Percentiles rank a stretch among this genome's conserved stretches.
phyloP scores from a whole-genome alignment of 345 rosid genomes.

The Eucalyptus pumila region DNA sequence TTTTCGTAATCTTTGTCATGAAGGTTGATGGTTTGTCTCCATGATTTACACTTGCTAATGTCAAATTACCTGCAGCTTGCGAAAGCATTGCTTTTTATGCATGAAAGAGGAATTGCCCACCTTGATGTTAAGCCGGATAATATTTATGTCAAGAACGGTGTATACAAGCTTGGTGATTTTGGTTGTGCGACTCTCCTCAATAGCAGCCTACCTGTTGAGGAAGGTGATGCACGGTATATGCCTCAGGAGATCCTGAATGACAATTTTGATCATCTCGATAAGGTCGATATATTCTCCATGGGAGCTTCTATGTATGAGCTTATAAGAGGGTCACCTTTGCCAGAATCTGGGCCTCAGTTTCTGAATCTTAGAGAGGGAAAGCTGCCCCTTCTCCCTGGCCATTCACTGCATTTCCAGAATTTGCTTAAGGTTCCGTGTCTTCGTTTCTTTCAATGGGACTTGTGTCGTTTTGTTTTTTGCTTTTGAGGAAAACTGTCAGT shows the following conservation, averaged over 20 bases:
- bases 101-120: conserved; percentile 83
- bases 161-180: conserved; percentile 88
- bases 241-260: conserved; percentile 97
- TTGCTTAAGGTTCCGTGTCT: conserved; percentile 59
- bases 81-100: conserved; percentile 69
- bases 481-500: background rate
- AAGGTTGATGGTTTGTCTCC: background rate
- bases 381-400: conserved; percentile 83
- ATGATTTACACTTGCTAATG: background rate
- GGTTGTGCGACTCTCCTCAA: conserved; percentile 90
- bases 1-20: background rate
- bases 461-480: background rate
- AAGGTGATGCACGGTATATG: conserved; percentile 99
- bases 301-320: conserved; percentile 81
- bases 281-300: conserved; percentile 88
- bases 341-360: conserved; percentile 57
- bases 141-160: conserved; percentile 72
- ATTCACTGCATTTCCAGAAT: conserved; percentile 74
- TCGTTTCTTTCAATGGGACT: background rate
- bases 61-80: conserved; percentile 48
- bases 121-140: conserved; percentile 96
- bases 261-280: conserved; percentile 69
- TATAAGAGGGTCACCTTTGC: conserved; percentile 65
- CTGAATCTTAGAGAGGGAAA: conserved; percentile 74
- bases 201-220: conserved; percentile 79